Conservation (phyloP, 805 yeast genomes). For the Nakazawaea populi region DNA sequence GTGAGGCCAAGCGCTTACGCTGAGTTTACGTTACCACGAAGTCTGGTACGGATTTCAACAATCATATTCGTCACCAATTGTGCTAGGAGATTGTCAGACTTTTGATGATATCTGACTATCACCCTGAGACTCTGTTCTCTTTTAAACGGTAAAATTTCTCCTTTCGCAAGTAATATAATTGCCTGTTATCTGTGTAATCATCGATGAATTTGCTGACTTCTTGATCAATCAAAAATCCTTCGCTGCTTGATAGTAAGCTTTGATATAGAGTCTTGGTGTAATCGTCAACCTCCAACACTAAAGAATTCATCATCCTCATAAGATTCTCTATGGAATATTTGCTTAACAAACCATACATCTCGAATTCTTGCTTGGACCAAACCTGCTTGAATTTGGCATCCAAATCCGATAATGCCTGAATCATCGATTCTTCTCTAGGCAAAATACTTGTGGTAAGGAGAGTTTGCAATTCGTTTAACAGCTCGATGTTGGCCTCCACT, state of each 20-base stretch:
- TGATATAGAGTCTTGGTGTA: conserved; percentile 28
- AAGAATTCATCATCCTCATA: conserved; percentile 11
- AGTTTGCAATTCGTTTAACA: not conserved
- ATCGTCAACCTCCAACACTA: conserved; percentile 26
- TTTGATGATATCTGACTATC: not conserved
- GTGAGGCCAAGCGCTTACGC: too few species aligned
- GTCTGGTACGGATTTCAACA: too few species aligned
- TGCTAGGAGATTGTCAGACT: too few species aligned
- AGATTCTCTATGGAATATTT: conserved; percentile 17
- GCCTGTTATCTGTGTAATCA: conserved; percentile 34
- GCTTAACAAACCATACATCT: conserved; percentile 23
- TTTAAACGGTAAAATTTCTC: conserved; percentile 44
- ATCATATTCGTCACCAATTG: too few species aligned
- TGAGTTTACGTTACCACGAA: too few species aligned
- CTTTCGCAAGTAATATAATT: conserved; percentile 35
- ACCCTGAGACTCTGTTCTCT: conserved; percentile 34
- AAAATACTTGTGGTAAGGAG: not conserved
- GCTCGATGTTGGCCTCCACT: not conserved
- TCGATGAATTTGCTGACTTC: conserved; percentile 30
- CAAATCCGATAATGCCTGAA: not conserved
- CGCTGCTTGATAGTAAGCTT: conserved; percentile 19
- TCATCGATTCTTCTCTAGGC: not conserved
- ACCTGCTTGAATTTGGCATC: not conserved
- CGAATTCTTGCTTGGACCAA: conserved; percentile 7
- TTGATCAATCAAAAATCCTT: conserved; percentile 15